Percentiles rank a stretch among this genome's conserved stretches.
phyloP scores from a whole-genome alignment of 495 filamentous ascomycete species.

The Xeromyces bisporus region DNA sequence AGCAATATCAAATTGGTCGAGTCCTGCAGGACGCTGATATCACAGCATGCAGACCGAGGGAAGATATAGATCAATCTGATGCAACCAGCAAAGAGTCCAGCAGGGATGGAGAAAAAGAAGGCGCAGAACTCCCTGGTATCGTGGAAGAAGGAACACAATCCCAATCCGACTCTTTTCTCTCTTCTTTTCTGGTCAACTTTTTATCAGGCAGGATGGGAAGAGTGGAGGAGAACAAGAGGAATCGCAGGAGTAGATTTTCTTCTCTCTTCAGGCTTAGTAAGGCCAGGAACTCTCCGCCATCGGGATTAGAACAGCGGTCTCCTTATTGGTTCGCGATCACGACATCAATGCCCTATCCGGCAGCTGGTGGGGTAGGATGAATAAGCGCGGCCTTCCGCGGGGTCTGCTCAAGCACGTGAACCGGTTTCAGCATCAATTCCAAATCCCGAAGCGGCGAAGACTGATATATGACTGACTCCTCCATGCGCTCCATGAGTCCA shows the following conservation, averaged over 20 bases:
- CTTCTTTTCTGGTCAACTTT: not conserved
- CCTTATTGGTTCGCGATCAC: slow-evolving; percentile 31
- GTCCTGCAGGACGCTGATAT: slow-evolving; percentile 7
- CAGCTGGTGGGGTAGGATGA: no score
- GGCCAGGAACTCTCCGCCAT: slow-evolving; percentile 29
- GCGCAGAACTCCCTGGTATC: no score
- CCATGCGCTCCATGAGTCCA: no score
- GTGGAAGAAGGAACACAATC: no score
- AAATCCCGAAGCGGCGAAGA: no score
- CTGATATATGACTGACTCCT: no score
- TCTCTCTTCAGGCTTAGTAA: slow-evolving; percentile 8
- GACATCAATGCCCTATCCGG: slow-evolving; percentile 37
- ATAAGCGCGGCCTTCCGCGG: slow-evolving; percentile 20
- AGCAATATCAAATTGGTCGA: slow-evolving; percentile 6
- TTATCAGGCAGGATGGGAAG: not conserved
- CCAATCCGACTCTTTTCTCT: not conserved
- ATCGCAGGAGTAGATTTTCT: slow-evolving; percentile 4
- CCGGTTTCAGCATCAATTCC: no score
- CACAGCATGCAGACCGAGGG: slow-evolving; percentile 22
- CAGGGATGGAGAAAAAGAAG: slow-evolving; percentile 1
- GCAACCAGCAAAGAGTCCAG: slow-evolving; percentile 6
- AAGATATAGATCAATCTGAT: slow-evolving; percentile 9
- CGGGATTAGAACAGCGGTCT: slow-evolving; percentile 23
- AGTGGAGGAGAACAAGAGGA: not conserved
- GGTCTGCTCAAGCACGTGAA: slow-evolving; percentile 21